phyloP scores from a whole-genome alignment of 1,284 basidiomycete species.

The Meripilus lineatus region DNA sequence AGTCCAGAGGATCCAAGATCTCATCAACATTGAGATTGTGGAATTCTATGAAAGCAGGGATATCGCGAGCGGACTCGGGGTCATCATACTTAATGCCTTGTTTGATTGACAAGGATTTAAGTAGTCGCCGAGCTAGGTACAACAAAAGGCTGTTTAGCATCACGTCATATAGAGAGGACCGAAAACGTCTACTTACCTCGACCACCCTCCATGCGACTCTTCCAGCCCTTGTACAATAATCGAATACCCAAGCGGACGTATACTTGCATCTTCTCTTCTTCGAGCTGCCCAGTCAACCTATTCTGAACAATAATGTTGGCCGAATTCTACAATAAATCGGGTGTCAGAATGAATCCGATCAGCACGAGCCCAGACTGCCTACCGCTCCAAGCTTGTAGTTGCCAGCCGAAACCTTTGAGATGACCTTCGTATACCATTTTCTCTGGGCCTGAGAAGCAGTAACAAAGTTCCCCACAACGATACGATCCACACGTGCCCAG shows the following conservation, averaged over 20 bases:
- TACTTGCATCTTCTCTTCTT: conserved; percentile 98
- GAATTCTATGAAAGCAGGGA: conserved; percentile 86
- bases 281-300: conserved; percentile 82
- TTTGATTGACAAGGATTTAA: conserved; percentile 90
- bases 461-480: conserved; percentile 93
- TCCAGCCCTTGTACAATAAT: conserved; percentile 90
- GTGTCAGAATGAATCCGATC: too few species aligned
- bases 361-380: conserved; percentile 33
- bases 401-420: conserved; percentile 81
- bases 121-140: conserved; percentile 60
- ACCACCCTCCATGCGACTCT: conserved; percentile 86
- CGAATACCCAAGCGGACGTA: conserved; percentile 93
- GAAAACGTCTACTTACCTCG: conserved; percentile 55
- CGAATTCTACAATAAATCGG: conserved; percentile 59
- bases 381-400: conserved; percentile 89
- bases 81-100: conserved; percentile 93
- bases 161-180: not conserved
- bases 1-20: conserved; percentile 76
- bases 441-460: conserved; percentile 94
- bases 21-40: conserved; percentile 83
- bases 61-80: conserved; percentile 80
- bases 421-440: conserved; percentile 93
- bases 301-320: conserved; percentile 98
- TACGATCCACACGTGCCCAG: conserved; percentile 84
- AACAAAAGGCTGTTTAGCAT: not conserved